Evolutionary conservation across 2,329 filamentous ascomycete species (phyloP), one percentile per base, ranked within the genome.

Genomic region (Stachybotrys chlorohalonatus): DNA sequence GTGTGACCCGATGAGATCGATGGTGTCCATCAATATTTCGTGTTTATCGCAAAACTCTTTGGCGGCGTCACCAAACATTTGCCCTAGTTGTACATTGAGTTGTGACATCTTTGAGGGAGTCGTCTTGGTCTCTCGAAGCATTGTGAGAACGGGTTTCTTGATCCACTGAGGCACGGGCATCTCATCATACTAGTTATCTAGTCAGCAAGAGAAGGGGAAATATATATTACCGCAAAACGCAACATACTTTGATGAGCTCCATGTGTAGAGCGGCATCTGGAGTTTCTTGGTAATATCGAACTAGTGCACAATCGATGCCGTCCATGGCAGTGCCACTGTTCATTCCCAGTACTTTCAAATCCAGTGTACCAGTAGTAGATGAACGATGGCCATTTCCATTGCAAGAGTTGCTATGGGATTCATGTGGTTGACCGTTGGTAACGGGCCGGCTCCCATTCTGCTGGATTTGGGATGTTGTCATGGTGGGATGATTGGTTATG

Each of bases 221-320:
- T 24, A 24, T 4, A 24, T 4, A 24, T 24, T 4, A 24, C 4
- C 39, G n/a, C 39, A n/a, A 45, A n/a, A 11, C 5, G 39, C 24
- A 15, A 49, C 46, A 15, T 53, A 47, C 42, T 30, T 79, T 67
- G 31, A 81, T 68, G 11, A 83, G 69, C 59, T 79, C 73, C 58
- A 83, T 78, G 59, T 78, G 74, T 71, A 84, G 74, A 5, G 77
- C 71, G 6, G 73, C 69, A 13, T 74, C 67, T 1, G 79, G 79
- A 8, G 72, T 71, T 31, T 75, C 73, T 63, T 83, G 81, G 53
- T 68, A 68, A 62, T 82, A 84, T 57, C 68, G 76, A 62, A 80
- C 81, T 15, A 83, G 70, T 5, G 77, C 79, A 61, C 78, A 82
- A 61, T 82, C 78, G 48, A 84, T 80, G 36, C 76, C 75, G 59